Evolutionary conservation across 805 yeast genomes (phyloP), one percentile per base, ranked within the genome.

Genomic region (Clavispora vitiphila): DNA sequence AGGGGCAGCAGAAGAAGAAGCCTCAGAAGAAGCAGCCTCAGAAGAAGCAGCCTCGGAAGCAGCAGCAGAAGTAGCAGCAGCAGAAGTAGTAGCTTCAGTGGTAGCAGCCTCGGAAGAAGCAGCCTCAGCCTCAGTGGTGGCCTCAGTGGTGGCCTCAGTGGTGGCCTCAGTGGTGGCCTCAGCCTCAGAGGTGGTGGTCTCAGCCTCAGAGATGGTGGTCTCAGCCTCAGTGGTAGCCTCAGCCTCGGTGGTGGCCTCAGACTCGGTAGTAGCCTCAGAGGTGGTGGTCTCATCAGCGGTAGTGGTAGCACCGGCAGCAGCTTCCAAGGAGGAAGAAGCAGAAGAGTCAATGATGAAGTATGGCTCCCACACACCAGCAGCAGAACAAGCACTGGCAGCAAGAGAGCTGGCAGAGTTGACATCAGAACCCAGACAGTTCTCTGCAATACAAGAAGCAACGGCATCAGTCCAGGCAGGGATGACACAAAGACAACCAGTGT

Each of bases 401-500:
- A 55, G 52, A 27, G 57, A 40, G 15, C 64, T 56, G 38, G 64
- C 67, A 20, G 47, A 22, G 21, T 34, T 47, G 29, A 66, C 70
- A 16, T 63, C 60, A 15, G 43, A 35, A 45, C 71, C 71, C 18
- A 49, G 40, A 43, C 61, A 58, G 34, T 34, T 40, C 23, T 47
- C 30, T 20, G 57, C 57, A 27, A 58, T 43, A 62, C 74, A 68
- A 40, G 60, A 51, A 37, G 65, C 72, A 23, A 68, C 62, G 25
- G 42, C 41, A 9, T 61, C 60, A 29, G 55, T 57, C 57, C 62
- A 68, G 34, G 48, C 48, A 32, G 68, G 55, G 64, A 68, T 67
- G 34, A 65, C 69, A 62, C 74, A 68, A 41, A 68, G 61, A 56
- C 74, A 68, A 20, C 74, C 74, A 36, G 72, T 61, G 50, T 68